Evolutionary conservation across 108 stramenopile genomes (phyloP).

Genomic region (Epithemia pelagica): DNA sequence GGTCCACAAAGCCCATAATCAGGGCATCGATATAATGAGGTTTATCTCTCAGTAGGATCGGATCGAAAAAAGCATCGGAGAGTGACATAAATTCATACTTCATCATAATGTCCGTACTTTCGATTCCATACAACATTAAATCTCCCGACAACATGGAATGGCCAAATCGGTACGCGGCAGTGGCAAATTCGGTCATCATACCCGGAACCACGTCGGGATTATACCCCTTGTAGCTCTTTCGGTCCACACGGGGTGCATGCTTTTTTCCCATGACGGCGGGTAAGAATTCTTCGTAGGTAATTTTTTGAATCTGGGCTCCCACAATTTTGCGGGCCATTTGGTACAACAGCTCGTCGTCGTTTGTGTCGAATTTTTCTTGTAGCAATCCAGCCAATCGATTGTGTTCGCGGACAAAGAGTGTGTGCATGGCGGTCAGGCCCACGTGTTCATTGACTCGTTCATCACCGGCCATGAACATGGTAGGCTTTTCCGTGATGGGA

Average conservation of each 20-base stretch:
- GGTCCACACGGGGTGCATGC: slow-evolving; percentile 18
- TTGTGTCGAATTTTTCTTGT: neutral
- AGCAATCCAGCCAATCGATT: slow-evolving; percentile 27
- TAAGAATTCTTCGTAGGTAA: slow-evolving; percentile 29
- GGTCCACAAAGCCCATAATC: neutral
- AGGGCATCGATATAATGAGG: neutral
- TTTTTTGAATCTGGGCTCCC: slow-evolving; percentile 27
- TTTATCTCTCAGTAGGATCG: neutral
- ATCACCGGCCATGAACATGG: slow-evolving; percentile 32
- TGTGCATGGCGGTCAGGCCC: slow-evolving; percentile 17
- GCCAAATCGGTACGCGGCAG: slow-evolving; percentile 25
- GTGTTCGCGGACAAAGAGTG: slow-evolving; percentile 32
- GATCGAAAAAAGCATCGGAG: neutral
- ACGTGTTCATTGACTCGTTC: slow-evolving; percentile 36
- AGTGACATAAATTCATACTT: neutral
- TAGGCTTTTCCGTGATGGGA: neutral
- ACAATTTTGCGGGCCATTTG: slow-evolving; percentile 19
- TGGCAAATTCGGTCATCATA: slow-evolving; percentile 27
- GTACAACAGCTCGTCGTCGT: slow-evolving; percentile 21
- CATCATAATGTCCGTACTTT: neutral
- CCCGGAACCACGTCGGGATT: slow-evolving; percentile 16
- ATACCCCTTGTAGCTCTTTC: slow-evolving; percentile 24
- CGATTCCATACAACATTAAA: neutral
- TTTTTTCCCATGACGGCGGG: slow-evolving; percentile 24
- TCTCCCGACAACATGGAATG: slow-evolving; percentile 25